Conservation (phyloP, 2,329 filamentous ascomycete genomes). For the Rhynchosporium graminicola region DNA sequence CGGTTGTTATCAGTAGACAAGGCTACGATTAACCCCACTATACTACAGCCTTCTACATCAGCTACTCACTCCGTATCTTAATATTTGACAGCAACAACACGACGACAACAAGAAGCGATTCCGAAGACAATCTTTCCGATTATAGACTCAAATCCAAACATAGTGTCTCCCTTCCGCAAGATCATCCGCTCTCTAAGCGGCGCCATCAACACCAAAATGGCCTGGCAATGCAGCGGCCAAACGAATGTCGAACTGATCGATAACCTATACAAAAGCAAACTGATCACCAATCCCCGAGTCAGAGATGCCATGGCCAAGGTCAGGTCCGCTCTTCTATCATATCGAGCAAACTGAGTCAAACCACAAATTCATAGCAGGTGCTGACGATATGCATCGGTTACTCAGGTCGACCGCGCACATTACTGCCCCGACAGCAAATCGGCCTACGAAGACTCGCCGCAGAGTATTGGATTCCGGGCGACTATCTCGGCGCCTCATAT, state of each 20-base stretch:
- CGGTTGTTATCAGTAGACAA: too few species aligned
- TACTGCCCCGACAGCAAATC: constrained; percentile 69
- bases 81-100: too few species aligned
- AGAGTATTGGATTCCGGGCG: constrained; percentile 65
- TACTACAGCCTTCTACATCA: too few species aligned
- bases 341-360: not conserved
- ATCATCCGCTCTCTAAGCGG: constrained; percentile 20
- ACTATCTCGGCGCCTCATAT: constrained; percentile 76
- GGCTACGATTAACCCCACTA: too few species aligned
- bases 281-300: constrained; percentile 73
- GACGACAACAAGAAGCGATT: too few species aligned
- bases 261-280: constrained; percentile 70
- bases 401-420: constrained; percentile 81
- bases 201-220: constrained; percentile 68
- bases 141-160: not conserved
- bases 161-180: constrained; percentile 22
- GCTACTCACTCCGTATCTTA: too few species aligned
- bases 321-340: constrained; percentile 19
- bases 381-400: constrained; percentile 17
- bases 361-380: constrained; percentile 17
- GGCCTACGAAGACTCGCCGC: constrained; percentile 75
- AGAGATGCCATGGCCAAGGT: constrained; percentile 79
- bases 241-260: constrained; percentile 75
- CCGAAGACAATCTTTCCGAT: too few species aligned
- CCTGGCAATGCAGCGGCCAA: constrained; percentile 80